Conservation (phyloP, 2,329 filamentous ascomycete genomes). For the Scleromitrula shiraiana region DNA sequence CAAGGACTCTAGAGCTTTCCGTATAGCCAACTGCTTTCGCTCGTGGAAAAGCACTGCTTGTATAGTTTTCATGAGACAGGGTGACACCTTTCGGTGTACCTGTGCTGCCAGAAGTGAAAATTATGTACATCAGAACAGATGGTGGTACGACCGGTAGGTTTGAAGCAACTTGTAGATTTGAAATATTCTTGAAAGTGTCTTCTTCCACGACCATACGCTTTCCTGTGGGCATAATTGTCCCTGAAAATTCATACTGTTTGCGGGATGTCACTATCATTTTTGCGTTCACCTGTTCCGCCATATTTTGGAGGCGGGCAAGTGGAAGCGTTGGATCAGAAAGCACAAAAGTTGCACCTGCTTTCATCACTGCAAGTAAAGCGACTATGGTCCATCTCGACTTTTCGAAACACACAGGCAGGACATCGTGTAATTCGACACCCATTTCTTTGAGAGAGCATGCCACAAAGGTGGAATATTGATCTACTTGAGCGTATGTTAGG, state of each 20-base stretch:
- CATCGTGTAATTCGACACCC: slow-evolving; percentile 12
- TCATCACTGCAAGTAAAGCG: slow-evolving; percentile 26
- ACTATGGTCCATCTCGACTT: slow-evolving; percentile 27
- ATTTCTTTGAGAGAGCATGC: slow-evolving; percentile 17
- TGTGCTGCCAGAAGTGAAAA: slow-evolving; percentile 29
- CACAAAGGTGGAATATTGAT: slow-evolving; percentile 16
- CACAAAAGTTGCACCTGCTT: slow-evolving; percentile 26
- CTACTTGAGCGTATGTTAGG: slow-evolving; percentile 20
- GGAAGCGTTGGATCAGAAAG: slow-evolving; percentile 28
- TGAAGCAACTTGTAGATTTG: neutral
- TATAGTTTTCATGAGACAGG: slow-evolving; percentile 18
- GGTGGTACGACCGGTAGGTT: slow-evolving; percentile 1
- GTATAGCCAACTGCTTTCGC: slow-evolving; percentile 7
- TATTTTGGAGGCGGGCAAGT: slow-evolving; percentile 17
- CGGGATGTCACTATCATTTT: slow-evolving; percentile 12
- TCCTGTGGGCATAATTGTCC: neutral
- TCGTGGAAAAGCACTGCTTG: slow-evolving; percentile 8
- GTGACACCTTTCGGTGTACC: slow-evolving; percentile 23
- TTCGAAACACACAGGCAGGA: slow-evolving; percentile 28
- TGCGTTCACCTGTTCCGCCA: slow-evolving; percentile 10
- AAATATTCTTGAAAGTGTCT: neutral
- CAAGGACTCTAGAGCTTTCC: slow-evolving; percentile 15
- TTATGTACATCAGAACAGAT: slow-evolving; percentile 14
- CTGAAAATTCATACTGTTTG: neutral
- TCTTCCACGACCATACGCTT: slow-evolving; percentile 1